Base-by-base conservation (phyloP, 2,329 filamentous ascomycete species). In the Ceratocystis huliohia region DNA sequence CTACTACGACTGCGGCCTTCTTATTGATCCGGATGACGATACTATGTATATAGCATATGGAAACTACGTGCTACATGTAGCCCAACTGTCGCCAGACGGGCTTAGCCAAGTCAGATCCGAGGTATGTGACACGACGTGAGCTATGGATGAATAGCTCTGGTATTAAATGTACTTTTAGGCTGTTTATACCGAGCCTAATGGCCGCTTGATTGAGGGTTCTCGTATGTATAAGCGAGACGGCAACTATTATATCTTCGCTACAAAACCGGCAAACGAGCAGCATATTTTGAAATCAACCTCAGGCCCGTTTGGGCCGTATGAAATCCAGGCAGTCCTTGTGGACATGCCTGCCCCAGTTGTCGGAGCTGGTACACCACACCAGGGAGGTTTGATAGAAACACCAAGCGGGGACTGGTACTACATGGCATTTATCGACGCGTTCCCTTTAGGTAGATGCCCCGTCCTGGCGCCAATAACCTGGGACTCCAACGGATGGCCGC, bases 1-100 rank as follows among this genome's bases (percentile, higher is more conserved):
- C 72, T 84, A 82, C 70, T 85, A 85, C 69, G 83, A 85, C 71
- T 78, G 75, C 20, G 82, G 83, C 0, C 72, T 85, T 0, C 71
- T 85, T n/a, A 77, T 85, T 44, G 82, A 85, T 63, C 80, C 83
- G 28, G 78, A 84, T 41, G 30, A 65, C 37, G 82, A 84, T 66
- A 81, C 78, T 0, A 81, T 84, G 76, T 85, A 84, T 64, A 70
- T 77, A 2, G 70, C 70, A 41, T 77, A 78, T 62, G 71, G 73
- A 0, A 76, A 78, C 33, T 68, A 74, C 20, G 77, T 76, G 3
- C 79, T 81, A 6, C 79, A 81, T 64, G 75, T 78, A 0, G 78
- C 80, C 71, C 72, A 82, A n/a, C 77, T 81, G 50, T 80, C 78
- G 59, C 69, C 72, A 5, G 73, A 76, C 67, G 74, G 73, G 2